Evolutionary conservation across 352 stramenopile genomes (phyloP).

Genomic region (Globisporangium yorkense): DNA sequence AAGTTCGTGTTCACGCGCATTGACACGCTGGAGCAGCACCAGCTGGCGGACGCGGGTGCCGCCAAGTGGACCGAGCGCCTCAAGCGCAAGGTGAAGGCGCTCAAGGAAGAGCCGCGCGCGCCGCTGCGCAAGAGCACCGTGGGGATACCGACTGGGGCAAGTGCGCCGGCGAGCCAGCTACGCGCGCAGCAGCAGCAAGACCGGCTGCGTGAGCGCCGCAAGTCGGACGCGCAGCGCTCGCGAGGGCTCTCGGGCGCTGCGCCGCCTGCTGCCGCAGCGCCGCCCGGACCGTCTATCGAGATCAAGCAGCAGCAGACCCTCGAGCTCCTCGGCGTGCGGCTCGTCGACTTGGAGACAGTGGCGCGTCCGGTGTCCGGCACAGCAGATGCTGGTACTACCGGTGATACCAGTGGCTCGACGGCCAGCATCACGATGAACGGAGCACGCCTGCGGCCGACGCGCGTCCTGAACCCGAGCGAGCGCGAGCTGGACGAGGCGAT

Average conservation of each 20-base stretch:
- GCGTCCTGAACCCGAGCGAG: constrained; percentile 75
- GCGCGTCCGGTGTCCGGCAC: neutral
- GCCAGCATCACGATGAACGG: constrained; percentile 48
- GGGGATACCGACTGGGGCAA: neutral
- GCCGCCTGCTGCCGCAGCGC: neutral
- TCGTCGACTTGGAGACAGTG: constrained; percentile 56
- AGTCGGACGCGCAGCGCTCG: constrained; percentile 43
- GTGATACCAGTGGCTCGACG: neutral
- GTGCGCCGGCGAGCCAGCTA: constrained; percentile 12
- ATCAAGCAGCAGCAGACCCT: constrained; percentile 59
- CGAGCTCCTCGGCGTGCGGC: constrained; percentile 48
- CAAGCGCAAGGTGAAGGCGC: constrained; percentile 57
- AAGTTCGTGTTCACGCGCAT: constrained; percentile 82
- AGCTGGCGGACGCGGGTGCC: constrained; percentile 21
- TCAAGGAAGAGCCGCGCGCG: constrained; percentile 38
- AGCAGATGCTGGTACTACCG: neutral
- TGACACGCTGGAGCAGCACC: constrained; percentile 66
- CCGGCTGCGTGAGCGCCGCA: constrained; percentile 40
- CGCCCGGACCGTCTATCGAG: constrained; percentile 19
- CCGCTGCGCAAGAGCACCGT: constrained; percentile 22
- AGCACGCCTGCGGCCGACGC: constrained; percentile 38
- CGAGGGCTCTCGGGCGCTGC: constrained; percentile 27
- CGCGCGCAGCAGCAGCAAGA: constrained; percentile 53
- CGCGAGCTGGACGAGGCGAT: constrained; percentile 74
- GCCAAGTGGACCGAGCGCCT: constrained; percentile 60